Conservation (phyloP, 2,329 filamentous ascomycete species). For the Nothomitra cinnamomea region DNA sequence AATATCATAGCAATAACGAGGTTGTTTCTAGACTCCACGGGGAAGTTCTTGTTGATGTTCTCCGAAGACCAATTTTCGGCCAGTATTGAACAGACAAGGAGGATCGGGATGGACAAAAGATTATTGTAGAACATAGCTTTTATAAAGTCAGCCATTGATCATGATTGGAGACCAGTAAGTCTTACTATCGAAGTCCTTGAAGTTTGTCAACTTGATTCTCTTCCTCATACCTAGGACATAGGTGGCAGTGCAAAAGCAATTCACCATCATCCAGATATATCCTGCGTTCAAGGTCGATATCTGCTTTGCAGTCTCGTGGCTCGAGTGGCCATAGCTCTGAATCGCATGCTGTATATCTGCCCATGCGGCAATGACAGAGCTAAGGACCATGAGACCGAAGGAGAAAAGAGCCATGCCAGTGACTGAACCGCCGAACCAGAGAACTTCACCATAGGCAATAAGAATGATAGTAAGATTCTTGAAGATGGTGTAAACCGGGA, state of each 20-base stretch:
- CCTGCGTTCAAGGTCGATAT: conserved; percentile 85
- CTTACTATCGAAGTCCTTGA: conserved; percentile 98
- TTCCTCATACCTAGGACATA: conserved; percentile 92
- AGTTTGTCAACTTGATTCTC: conserved; percentile 98
- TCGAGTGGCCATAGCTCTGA: conserved; percentile 35
- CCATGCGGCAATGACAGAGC: conserved; percentile 90
- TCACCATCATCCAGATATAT: conserved; percentile 95
- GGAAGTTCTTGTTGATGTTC: conserved; percentile 82
- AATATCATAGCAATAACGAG: conserved; percentile 83
- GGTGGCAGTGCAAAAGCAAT: conserved; percentile 84
- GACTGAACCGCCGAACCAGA: conserved; percentile 94
- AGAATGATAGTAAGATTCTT: conserved; percentile 99
- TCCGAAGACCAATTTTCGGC: conserved; percentile 80
- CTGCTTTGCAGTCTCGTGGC: conserved; percentile 48
- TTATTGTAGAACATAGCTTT: conserved; percentile 99
- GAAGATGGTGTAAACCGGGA: conserved; percentile 98
- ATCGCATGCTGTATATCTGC: conserved; percentile 84
- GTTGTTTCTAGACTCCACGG: conserved; percentile 56
- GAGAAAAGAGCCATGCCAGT: conserved; percentile 76
- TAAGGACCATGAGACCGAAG: conserved; percentile 92
- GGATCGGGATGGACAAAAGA: conserved; percentile 83
- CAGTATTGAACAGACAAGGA: conserved; percentile 64
- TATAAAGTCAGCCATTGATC: conserved; percentile 17
- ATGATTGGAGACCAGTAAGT: conserved; percentile 14
- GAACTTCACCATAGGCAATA: conserved; percentile 93